phyloP scores from a whole-genome alignment of 2,329 filamentous ascomycete genomes.

The Sphaerulina vaccinii region DNA sequence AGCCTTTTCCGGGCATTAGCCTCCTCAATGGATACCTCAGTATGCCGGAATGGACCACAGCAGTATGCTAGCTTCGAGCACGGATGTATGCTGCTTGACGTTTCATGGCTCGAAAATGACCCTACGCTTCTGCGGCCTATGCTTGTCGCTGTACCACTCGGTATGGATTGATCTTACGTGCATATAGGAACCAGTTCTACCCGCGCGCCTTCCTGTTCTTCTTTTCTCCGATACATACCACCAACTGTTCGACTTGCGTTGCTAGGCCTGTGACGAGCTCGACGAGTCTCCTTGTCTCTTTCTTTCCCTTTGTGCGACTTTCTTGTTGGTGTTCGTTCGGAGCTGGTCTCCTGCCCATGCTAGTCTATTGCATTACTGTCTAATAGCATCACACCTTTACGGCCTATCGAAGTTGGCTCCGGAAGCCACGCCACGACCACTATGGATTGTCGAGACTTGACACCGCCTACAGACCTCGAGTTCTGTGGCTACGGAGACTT shows the following conservation, averaged over 20 bases:
- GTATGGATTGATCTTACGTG: constrained; percentile 21
- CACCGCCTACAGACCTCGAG: constrained; percentile 43
- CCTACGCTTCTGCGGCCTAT: constrained; percentile 21
- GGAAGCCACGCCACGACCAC: constrained; percentile 25
- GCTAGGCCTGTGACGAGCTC: constrained; percentile 36
- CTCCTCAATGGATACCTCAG: constrained; percentile 7
- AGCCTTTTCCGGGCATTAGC: constrained; percentile 16
- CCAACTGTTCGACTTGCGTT: constrained; percentile 28
- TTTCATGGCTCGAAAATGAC: constrained; percentile 29
- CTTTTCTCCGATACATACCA: constrained; percentile 23
- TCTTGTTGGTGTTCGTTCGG: constrained; percentile 39
- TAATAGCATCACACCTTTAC: constrained; percentile 25
- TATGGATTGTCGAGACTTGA: constrained; percentile 49
- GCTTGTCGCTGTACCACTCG: constrained; percentile 24
- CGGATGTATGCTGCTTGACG: constrained; percentile 29
- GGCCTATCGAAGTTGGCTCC: constrained; percentile 17
- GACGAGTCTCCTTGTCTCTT: constrained; percentile 42
- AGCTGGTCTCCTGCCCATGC: constrained; percentile 45
- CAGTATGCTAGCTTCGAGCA: constrained; percentile 17
- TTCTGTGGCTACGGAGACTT: constrained; percentile 27
- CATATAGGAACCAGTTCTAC: constrained; percentile 30
- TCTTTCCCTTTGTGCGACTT: constrained; percentile 38
- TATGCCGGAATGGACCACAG: constrained; percentile 17
- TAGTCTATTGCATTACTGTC: constrained; percentile 25
- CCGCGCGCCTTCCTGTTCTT: constrained; percentile 19